phyloP scores from a whole-genome alignment of 495 filamentous ascomycete genomes.

The Aspergillus egyptiacus region DNA sequence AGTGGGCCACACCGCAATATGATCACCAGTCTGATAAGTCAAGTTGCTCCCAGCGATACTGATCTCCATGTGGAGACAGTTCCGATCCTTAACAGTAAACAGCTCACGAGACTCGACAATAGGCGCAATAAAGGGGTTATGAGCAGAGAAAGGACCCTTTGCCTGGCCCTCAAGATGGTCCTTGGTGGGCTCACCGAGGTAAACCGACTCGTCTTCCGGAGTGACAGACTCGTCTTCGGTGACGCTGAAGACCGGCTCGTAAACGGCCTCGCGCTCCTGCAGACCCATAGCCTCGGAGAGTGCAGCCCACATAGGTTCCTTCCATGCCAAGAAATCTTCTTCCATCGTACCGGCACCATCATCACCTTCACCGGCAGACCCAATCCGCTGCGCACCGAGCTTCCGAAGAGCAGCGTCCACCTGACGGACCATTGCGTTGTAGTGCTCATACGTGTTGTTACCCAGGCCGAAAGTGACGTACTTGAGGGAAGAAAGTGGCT shows the following conservation, averaged over 20 bases:
- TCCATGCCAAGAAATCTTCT: slow-evolving; percentile 98
- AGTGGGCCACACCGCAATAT: slow-evolving; percentile 95
- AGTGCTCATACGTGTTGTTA: slow-evolving; percentile 99
- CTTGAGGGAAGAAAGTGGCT: slow-evolving; percentile 76
- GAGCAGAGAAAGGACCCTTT: slow-evolving; percentile 90
- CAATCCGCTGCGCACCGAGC: slow-evolving; percentile 77
- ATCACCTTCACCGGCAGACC: slow-evolving; percentile 88
- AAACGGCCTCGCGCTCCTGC: slow-evolving; percentile 92
- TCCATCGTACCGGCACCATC: slow-evolving; percentile 99
- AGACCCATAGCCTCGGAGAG: slow-evolving; percentile 75
- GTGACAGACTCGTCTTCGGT: slow-evolving; percentile 68
- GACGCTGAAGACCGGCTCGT: slow-evolving; percentile 87
- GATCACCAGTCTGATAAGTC: slow-evolving; percentile 92
- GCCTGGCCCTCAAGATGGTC: slow-evolving; percentile 80
- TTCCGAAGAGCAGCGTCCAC: slow-evolving; percentile 73
- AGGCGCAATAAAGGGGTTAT: slow-evolving; percentile 96
- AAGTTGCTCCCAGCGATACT: slow-evolving; percentile 76
- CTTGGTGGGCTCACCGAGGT: slow-evolving; percentile 94
- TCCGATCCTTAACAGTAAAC: slow-evolving; percentile 86
- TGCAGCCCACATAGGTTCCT: slow-evolving; percentile 96
- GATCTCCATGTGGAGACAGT: slow-evolving; percentile 97
- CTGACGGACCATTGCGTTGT: slow-evolving; percentile 96
- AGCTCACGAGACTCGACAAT: slow-evolving; percentile 85
- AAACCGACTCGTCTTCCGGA: slow-evolving; percentile 77
- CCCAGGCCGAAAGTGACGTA: slow-evolving; percentile 95